phyloP scores from a whole-genome alignment of 306 rosid species.

The Carpinus fangiana region DNA sequence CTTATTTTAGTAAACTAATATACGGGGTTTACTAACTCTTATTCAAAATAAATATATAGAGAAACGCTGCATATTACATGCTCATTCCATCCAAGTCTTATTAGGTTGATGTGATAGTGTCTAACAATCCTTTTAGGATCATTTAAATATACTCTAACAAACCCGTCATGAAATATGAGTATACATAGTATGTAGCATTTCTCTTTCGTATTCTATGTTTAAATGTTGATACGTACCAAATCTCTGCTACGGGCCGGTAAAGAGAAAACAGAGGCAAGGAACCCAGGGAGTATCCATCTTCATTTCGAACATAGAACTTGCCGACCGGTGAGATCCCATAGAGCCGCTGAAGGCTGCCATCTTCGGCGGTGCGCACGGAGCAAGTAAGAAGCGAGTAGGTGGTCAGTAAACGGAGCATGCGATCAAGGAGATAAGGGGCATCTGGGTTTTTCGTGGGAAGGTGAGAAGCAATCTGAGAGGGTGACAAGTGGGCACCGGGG shows the following conservation, averaged over 20 bases:
- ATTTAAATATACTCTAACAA: too few relatives aligned
- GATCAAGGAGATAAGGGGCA: slow-evolving; percentile 16
- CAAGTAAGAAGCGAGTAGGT: slow-evolving; percentile 22
- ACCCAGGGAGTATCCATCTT: slow-evolving; percentile 17
- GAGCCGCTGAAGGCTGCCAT: slow-evolving; percentile 3
- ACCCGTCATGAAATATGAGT: too few relatives aligned
- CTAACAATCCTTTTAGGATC: too few relatives aligned
- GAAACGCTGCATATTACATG: too few relatives aligned
- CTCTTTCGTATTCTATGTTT: too few relatives aligned
- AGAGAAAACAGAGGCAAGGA: neutral
- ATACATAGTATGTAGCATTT: too few relatives aligned
- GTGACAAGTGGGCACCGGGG: slow-evolving; percentile 12
- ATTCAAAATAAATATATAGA: too few relatives aligned
- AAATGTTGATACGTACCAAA: slow-evolving; percentile 14
- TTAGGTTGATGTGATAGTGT: too few relatives aligned
- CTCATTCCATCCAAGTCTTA: too few relatives aligned
- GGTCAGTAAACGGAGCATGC: slow-evolving; percentile 29
- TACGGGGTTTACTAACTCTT: too few relatives aligned
- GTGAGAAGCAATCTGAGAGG: slow-evolving; percentile 29
- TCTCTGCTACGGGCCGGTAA: neutral
- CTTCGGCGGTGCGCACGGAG: neutral
- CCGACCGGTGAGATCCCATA: slow-evolving; percentile 22
- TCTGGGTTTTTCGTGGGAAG: slow-evolving; percentile 2
- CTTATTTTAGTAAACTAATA: too few relatives aligned
- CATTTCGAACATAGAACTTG: slow-evolving; percentile 22